phyloP scores from a whole-genome alignment of 1,284 basidiomycete species.

The Cryptococcus sp. region DNA sequence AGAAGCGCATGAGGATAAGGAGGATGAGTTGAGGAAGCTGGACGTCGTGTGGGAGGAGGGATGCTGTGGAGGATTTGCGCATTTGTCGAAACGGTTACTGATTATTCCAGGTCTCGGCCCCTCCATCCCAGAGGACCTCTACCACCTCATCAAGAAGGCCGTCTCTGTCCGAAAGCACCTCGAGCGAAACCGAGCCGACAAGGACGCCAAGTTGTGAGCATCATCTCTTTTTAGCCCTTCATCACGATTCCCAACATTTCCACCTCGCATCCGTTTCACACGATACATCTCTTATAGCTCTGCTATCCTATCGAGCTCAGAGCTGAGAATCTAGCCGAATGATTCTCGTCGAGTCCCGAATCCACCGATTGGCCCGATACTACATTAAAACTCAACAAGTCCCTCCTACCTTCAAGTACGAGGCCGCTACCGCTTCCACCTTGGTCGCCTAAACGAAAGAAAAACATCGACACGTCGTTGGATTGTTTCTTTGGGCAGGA shows the following conservation, averaged over 20 bases:
- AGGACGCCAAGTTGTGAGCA: constrained; percentile 87
- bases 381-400: constrained; percentile 99
- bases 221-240: too few relatives aligned
- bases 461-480: not conserved
- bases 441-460: constrained; percentile 43
- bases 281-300: too few relatives aligned
- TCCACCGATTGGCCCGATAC: constrained; percentile 92
- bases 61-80: not conserved
- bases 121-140: constrained; percentile 97
- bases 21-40: not conserved
- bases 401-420: constrained; percentile 96
- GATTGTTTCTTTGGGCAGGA: not conserved
- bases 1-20: not conserved
- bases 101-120: constrained; percentile 75
- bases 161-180: constrained; percentile 98
- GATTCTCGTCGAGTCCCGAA: constrained; percentile 96
- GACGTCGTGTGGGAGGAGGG: not conserved
- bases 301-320: too few relatives aligned
- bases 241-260: too few relatives aligned
- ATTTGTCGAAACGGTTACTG: constrained; percentile 3
- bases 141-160: constrained; percentile 99
- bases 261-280: too few relatives aligned
- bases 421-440: constrained; percentile 78
- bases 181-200: constrained; percentile 97
- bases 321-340: constrained; percentile 70